These are phyloP conservation scores for Colletotrichum tropicale DNA, from an alignment of 2,329 filamentous ascomycete species.

Conservation along the genomic window DNA sequence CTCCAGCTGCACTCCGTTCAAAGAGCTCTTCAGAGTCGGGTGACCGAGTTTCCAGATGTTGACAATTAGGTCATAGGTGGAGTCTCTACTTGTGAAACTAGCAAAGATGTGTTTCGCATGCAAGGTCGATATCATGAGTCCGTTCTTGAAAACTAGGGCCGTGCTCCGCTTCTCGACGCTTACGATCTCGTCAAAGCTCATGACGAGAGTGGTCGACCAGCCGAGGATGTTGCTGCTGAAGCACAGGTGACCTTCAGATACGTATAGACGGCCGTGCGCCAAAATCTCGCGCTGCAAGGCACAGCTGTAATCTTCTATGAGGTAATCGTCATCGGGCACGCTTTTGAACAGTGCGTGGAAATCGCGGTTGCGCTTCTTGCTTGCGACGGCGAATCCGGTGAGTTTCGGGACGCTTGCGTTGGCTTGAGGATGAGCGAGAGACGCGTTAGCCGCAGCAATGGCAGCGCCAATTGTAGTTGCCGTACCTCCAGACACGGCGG, in stretches of 20 bases:
- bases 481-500: conserved; percentile 67
- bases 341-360: conserved; percentile 95
- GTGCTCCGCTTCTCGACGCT: conserved; percentile 97
- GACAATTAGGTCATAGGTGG: conserved; percentile 95
- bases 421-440: conserved; percentile 68
- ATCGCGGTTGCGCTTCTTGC: conserved; percentile 93
- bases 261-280: conserved; percentile 90
- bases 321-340: conserved; percentile 95
- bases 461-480: conserved; percentile 73
- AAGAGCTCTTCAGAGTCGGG: conserved; percentile 85
- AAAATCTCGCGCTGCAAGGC: conserved; percentile 95
- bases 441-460: conserved; percentile 70
- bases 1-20: conserved; percentile 86
- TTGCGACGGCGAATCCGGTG: conserved; percentile 94
- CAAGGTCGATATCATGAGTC: conserved; percentile 93
- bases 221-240: conserved; percentile 99
- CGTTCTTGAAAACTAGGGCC: conserved; percentile 94
- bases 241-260: conserved; percentile 96
- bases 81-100: conserved; percentile 91
- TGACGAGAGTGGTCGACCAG: conserved; percentile 96
- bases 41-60: conserved; percentile 99
- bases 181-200: conserved; percentile 97
- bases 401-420: conserved; percentile 71
- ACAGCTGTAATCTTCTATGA: conserved; percentile 98
- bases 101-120: conserved; percentile 97